Conservation (phyloP, 78 protist genomes). For the Diacronema lutheri region DNA sequence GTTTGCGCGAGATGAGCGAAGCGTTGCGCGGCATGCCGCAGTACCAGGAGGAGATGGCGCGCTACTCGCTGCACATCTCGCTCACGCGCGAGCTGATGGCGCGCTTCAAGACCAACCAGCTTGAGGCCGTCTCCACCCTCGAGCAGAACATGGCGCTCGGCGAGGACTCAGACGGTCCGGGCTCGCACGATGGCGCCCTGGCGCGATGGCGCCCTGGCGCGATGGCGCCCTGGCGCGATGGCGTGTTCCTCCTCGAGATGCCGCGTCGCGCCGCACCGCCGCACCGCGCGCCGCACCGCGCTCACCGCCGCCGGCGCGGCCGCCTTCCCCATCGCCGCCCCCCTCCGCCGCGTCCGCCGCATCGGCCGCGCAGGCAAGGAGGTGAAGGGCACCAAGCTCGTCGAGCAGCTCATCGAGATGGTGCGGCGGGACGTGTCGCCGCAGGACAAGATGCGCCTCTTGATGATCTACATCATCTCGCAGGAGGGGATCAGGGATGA, state of each 20-base stretch:
- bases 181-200: too few relatives aligned
- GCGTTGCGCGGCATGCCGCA: conserved; percentile 72
- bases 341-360: too few relatives aligned
- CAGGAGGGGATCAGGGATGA: conserved; percentile 62
- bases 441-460: neutral
- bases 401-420: too few relatives aligned
- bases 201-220: too few relatives aligned
- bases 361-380: too few relatives aligned
- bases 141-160: conserved; percentile 78
- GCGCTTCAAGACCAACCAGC: conserved; percentile 32
- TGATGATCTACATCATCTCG: neutral
- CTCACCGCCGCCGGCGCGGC: too few relatives aligned
- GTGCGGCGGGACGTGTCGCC: neutral
- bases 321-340: too few relatives aligned
- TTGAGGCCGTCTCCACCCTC: conserved; percentile 54
- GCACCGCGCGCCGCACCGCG: too few relatives aligned
- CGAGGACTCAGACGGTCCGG: conserved; percentile 41
- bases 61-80: conserved; percentile 68
- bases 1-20: conserved; percentile 43
- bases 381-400: too few relatives aligned
- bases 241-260: too few relatives aligned
- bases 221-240: too few relatives aligned
- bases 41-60: conserved; percentile 66
- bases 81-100: conserved; percentile 60
- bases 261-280: too few relatives aligned